Evolutionary conservation across 139 green algal genomes (phyloP).

Genomic region (Chlamydomonas sp.): DNA sequence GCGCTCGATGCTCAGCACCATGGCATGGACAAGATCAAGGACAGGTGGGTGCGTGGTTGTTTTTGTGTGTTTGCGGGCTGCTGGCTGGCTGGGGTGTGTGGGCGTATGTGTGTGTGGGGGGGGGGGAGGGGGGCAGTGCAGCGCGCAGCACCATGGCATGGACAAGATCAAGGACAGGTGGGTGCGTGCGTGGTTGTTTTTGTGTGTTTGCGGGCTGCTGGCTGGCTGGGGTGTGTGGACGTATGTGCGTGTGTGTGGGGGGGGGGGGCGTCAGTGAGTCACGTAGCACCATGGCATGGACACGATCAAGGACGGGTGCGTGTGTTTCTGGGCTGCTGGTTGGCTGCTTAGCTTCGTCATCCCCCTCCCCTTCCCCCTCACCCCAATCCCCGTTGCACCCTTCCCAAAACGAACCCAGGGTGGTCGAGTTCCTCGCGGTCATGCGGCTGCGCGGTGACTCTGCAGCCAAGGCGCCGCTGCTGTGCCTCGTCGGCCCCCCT

Average conservation of each 20-base stretch:
- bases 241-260: no score
- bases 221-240: no score
- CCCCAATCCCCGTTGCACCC: neutral
- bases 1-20: slow-evolving; percentile 87
- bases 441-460: slow-evolving; percentile 55
- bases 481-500: slow-evolving; percentile 84
- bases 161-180: slow-evolving; percentile 86
- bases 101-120: no score
- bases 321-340: neutral
- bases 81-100: no score
- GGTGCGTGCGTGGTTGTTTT: slow-evolving; percentile 62
- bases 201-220: neutral
- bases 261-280: no score
- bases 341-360: no score
- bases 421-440: slow-evolving; percentile 74
- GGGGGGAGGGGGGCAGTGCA: no score
- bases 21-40: slow-evolving; percentile 85
- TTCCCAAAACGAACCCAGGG: slow-evolving; percentile 12
- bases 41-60: slow-evolving; percentile 80
- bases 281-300: slow-evolving; percentile 84
- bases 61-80: slow-evolving; percentile 27
- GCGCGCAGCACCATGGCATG: slow-evolving; percentile 86
- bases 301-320: slow-evolving; percentile 86
- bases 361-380: neutral
- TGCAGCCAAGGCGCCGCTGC: slow-evolving; percentile 52